Evolutionary conservation across 1,284 basidiomycete genomes (phyloP).

Genomic region (Irpex sp.): DNA sequence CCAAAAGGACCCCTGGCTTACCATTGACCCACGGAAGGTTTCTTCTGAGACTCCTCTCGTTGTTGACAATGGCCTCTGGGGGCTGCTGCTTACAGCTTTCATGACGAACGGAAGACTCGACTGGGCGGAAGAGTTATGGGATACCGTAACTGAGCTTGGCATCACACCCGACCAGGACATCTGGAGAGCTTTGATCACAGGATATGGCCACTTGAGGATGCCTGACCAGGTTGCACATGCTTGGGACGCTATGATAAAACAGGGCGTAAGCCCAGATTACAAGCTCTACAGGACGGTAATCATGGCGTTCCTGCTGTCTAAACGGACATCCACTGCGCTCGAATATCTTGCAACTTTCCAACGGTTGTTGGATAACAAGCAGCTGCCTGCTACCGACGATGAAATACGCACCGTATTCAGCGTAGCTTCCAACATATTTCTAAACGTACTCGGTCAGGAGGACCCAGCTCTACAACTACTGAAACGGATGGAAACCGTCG

Average conservation of each 20-base stretch:
- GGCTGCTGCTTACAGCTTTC: slow-evolving; percentile 58
- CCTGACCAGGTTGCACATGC: slow-evolving; percentile 44
- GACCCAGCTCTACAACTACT: slow-evolving; percentile 46
- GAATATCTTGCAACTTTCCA: slow-evolving; percentile 50
- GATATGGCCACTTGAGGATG: slow-evolving; percentile 47
- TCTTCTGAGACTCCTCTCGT: slow-evolving; percentile 39
- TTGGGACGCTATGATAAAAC: slow-evolving; percentile 58
- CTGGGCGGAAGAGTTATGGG: slow-evolving; percentile 59
- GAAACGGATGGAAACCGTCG: slow-evolving; percentile 41
- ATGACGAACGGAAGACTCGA: slow-evolving; percentile 49
- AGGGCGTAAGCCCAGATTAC: slow-evolving; percentile 49
- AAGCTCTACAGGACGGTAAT: slow-evolving; percentile 63
- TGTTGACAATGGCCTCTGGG: slow-evolving; percentile 57
- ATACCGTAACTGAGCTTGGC: slow-evolving; percentile 50
- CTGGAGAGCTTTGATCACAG: slow-evolving; percentile 67
- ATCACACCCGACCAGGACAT: slow-evolving; percentile 45
- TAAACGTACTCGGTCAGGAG: slow-evolving; percentile 36
- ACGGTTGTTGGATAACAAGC: slow-evolving; percentile 23
- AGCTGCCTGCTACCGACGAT: slow-evolving; percentile 2
- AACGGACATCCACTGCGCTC: slow-evolving; percentile 42
- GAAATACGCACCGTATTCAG: slow-evolving; percentile 52
- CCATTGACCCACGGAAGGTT: slow-evolving; percentile 33
- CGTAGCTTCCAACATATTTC: slow-evolving; percentile 59
- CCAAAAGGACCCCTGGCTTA: slow-evolving; percentile 43
- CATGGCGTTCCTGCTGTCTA: slow-evolving; percentile 46